Evolutionary conservation across 371 early-diverging fungal species (phyloP).

Genomic region (Syncephalastrum contaminatum): DNA sequence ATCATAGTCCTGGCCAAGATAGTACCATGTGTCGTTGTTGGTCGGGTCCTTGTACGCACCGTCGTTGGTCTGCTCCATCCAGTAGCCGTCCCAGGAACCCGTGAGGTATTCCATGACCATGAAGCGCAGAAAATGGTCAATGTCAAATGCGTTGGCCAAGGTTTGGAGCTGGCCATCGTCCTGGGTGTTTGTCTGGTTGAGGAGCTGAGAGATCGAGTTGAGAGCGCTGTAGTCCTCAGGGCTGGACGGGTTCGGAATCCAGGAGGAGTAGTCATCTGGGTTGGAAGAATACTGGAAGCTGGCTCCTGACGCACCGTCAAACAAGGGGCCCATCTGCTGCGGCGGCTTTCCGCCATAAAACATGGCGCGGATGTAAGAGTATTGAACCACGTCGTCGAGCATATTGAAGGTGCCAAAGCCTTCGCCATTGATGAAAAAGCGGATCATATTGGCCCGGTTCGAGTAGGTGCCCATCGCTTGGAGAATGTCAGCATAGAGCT

Average conservation of each 20-base stretch:
- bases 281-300: constrained; percentile 27
- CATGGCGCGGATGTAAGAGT: constrained; percentile 49
- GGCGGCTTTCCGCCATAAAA: constrained; percentile 51
- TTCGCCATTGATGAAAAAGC: constrained; percentile 52
- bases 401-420: constrained; percentile 56
- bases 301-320: constrained; percentile 57
- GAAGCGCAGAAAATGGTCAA: constrained; percentile 52
- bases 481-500: constrained; percentile 52
- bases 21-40: constrained; percentile 42
- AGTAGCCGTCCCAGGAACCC: constrained; percentile 61
- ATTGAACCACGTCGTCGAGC: constrained; percentile 48
- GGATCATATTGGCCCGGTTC: constrained; percentile 53
- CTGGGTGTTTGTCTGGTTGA: constrained; percentile 34
- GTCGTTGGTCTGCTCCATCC: constrained; percentile 55
- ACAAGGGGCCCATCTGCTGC: constrained; percentile 46
- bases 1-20: constrained; percentile 54
- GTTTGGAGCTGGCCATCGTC: constrained; percentile 40
- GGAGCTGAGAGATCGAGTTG: constrained; percentile 37
- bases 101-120: constrained; percentile 61
- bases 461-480: constrained; percentile 55
- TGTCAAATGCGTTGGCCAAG: constrained; percentile 38
- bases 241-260: constrained; percentile 32
- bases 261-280: constrained; percentile 28
- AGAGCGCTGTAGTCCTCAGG: constrained; percentile 38
- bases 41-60: constrained; percentile 55